Evolutionary conservation across 331 rosid genomes (phyloP), one percentile per base, ranked within the genome.

Genomic region (Pyracantha coccinea): DNA sequence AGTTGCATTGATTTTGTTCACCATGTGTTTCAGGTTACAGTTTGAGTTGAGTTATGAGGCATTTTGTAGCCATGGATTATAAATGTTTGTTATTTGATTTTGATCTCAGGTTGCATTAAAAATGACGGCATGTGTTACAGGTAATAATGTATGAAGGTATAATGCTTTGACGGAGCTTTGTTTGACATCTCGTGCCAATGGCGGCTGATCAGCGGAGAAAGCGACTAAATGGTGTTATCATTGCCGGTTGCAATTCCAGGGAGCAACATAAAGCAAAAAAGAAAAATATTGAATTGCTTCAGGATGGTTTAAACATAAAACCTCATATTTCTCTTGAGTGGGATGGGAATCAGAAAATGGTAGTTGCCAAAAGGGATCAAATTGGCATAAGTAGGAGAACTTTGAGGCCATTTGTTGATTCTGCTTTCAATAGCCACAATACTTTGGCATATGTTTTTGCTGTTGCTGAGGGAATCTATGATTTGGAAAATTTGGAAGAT

Each of bases 151-250:
- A 53, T 79, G 80, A 73, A 79, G 67, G 8, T 82, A 23, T 64
- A 20, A 66, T 72, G 52, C 72, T 54, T 31, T 67, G 32, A 8
- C 31, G 78, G 68, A 64, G 74, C 17, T 44, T 78, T 62, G 75
- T 85, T 41, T 74, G 78, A 73, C 66, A 21, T 64, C 77, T 77
- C 32, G 75, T 80, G 65, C 55, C 66, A 66, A 94, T 90, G 99
- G 97, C 92, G 66, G 96, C 99, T 80, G 94, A 92, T 82, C 99
- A 94, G 72, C 80, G 84, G 83, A 90, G 93, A 80, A 94, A 94
- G 82, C 92, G 93, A 66, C 60, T 89, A 77, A 84, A 84, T 85
- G 91, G 89, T 80, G 82, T 85, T 59, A 86, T 77, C 69, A 70
- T 87, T 73, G 74, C 74, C 0, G 79, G 87, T 75, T 80, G 84